These are phyloP conservation scores for Camelina neglecta DNA, from an alignment of 345 rosid species.

Conservation along the genomic window DNA sequence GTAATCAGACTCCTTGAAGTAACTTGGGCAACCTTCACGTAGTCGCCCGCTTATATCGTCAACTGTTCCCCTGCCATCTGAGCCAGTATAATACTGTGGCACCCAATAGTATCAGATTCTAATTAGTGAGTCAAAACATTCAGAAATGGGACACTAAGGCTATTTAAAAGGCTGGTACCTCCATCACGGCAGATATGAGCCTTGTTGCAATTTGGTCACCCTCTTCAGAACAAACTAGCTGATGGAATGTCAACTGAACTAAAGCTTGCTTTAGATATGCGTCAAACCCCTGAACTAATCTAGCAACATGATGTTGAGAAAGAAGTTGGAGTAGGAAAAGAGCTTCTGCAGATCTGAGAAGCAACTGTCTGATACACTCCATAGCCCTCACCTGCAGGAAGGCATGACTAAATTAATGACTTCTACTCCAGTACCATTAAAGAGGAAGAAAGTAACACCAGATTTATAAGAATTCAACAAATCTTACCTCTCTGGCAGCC, in stretches of 20 bases:
- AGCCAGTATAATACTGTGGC: constrained; percentile 90
- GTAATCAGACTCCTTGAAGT: constrained; percentile 94
- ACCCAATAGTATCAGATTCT: constrained; percentile 28
- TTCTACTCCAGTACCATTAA: constrained; percentile 17
- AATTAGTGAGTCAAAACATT: constrained; percentile 25
- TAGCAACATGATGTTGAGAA: constrained; percentile 83
- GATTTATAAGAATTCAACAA: constrained; percentile 34
- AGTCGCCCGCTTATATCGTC: constrained; percentile 87
- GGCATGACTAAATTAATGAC: constrained; percentile 23
- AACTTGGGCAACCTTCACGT: constrained; percentile 94
- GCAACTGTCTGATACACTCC: constrained; percentile 96
- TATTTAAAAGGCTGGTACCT: constrained; percentile 56
- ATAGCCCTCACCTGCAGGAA: constrained; percentile 83
- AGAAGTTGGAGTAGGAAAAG: constrained; percentile 88
- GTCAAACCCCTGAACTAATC: constrained; percentile 88
- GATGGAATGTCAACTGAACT: constrained; percentile 87
- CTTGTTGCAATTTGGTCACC: constrained; percentile 90
- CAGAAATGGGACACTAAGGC: constrained; percentile 13
- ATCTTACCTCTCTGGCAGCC: constrained; percentile 89
- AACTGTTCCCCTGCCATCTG: constrained; percentile 98
- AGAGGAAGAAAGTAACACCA: constrained; percentile 28
- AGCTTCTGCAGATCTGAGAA: constrained; percentile 98
- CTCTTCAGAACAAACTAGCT: constrained; percentile 92
- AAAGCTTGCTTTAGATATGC: constrained; percentile 61
- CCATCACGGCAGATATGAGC: constrained; percentile 85